Evolutionary conservation across 2,329 filamentous ascomycete species (phyloP), one percentile per base, ranked within the genome.

Genomic region (Talaromyces atroroseus): DNA sequence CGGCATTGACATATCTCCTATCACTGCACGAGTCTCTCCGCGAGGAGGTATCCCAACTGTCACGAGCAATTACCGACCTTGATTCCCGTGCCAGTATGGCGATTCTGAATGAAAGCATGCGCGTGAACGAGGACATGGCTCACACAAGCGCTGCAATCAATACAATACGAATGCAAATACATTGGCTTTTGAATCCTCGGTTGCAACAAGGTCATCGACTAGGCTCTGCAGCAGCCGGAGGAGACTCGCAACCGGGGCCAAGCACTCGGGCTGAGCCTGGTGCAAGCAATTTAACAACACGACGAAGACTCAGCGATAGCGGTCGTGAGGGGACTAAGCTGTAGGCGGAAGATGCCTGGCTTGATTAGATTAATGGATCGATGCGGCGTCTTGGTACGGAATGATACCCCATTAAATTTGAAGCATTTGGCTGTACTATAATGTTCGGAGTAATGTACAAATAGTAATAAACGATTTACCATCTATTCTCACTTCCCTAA

Each of bases 41-140:
- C 12, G 80, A 83, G 46, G 82, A 85, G 65, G 78, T 85, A 49
- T 71, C 72, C 18, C 80, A 81, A 49, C 73, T 84, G 26, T 76
- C 78, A 14, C 75, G 77, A 52, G 78, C 80, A 2, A 72, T 86
- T 10, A 77, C 78, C 3, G 82, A 85, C 56, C 74, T 85, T 44
- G 83, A 86, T 60, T 82, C 80, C 48, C 78, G 82, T 36, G 79
- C 81, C 38, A 83, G 76, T 66, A 83, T 86, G 81, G 79, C 82
- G 58, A 78, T 83, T 42, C 78, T 85, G 71, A 86, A 84, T 62
- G 83, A 86, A 65, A 82, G 78, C 48, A 74, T 85, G 32, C 80
- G 82, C 3, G 76, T 80, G 50, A 82, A 83, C 58, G 83, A 85
- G 61, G 82, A 86, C 58, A 79, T 85, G 71, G 76, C 82, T 11